Evolutionary conservation across 805 yeast species (phyloP).

Genomic region (Candida argentea): DNA sequence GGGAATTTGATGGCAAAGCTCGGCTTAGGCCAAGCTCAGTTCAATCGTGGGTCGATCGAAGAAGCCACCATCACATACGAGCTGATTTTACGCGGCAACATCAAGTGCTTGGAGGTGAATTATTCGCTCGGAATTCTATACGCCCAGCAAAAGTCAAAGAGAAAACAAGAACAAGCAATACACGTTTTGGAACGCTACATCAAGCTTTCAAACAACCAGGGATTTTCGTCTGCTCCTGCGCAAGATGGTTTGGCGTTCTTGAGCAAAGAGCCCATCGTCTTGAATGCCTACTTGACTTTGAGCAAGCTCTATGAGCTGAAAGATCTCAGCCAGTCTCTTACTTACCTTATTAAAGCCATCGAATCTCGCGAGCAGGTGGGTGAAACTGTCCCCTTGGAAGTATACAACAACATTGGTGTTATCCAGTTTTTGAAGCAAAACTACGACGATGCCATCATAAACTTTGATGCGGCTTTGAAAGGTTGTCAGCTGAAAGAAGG

Average conservation of each 20-base stretch:
- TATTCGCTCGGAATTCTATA: slow-evolving; percentile 71
- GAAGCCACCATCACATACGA: slow-evolving; percentile 87
- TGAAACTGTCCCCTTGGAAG: slow-evolving; percentile 44
- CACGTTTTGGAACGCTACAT: slow-evolving; percentile 61
- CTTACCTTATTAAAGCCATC: slow-evolving; percentile 50
- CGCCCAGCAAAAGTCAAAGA: slow-evolving; percentile 35
- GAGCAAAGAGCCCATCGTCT: slow-evolving; percentile 44
- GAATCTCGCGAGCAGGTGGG: slow-evolving; percentile 34
- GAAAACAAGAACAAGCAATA: slow-evolving; percentile 46
- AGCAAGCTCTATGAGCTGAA: slow-evolving; percentile 61
- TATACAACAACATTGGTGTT: slow-evolving; percentile 79
- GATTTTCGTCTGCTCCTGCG: slow-evolving; percentile 14
- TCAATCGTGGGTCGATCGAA: slow-evolving; percentile 59
- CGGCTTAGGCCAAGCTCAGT: slow-evolving; percentile 81
- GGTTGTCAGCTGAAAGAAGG: slow-evolving; percentile 18
- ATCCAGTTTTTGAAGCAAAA: slow-evolving; percentile 61
- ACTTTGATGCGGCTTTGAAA: slow-evolving; percentile 42
- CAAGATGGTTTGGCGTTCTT: slow-evolving; percentile 11
- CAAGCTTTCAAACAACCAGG: slow-evolving; percentile 44
- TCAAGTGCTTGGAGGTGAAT: slow-evolving; percentile 63
- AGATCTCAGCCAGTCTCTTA: slow-evolving; percentile 59
- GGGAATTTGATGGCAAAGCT: slow-evolving; percentile 59
- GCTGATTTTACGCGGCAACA: slow-evolving; percentile 51
- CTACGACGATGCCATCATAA: slow-evolving; percentile 43
- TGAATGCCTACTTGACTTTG: slow-evolving; percentile 58